A percentile compares a stretch with the other conserved stretches of the same genome.
Conservation (phyloP, 2,329 filamentous ascomycete genomes). For the Drechslerella dactyloides region DNA sequence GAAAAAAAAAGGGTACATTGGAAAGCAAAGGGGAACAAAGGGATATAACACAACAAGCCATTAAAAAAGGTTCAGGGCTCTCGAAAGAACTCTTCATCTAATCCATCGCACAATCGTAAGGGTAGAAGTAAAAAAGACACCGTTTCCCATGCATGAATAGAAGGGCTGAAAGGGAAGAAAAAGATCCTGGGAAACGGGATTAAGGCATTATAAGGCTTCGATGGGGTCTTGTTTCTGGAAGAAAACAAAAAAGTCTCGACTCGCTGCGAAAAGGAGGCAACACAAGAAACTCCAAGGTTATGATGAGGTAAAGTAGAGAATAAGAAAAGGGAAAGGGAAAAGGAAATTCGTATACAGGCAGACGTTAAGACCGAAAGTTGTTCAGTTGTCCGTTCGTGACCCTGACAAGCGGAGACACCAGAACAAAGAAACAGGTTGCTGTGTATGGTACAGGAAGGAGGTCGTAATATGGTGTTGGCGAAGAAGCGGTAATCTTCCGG, state of each 20-base stretch:
- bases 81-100: constrained; percentile 26
- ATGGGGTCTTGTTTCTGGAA: constrained; percentile 26
- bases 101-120: constrained; percentile 27
- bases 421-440: constrained; percentile 37
- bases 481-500: constrained; percentile 22
- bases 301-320: constrained; percentile 25
- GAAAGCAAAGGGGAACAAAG: constrained; percentile 31
- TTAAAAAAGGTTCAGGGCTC: constrained; percentile 24
- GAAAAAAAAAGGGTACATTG: constrained; percentile 41
- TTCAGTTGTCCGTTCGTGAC: constrained; percentile 36
- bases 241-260: constrained; percentile 41
- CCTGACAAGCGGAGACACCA: constrained; percentile 49
- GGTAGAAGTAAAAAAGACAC: constrained; percentile 38
- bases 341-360: constrained; percentile 48
- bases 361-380: constrained; percentile 32
- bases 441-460: constrained; percentile 45
- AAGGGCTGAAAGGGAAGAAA: constrained; percentile 51
- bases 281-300: constrained; percentile 48
- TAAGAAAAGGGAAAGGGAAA: constrained; percentile 15
- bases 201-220: constrained; percentile 44
- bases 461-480: constrained; percentile 34
- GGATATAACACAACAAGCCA: constrained; percentile 38
- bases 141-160: constrained; percentile 52
- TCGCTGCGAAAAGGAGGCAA: constrained; percentile 50
- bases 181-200: constrained; percentile 43